phyloP scores from a whole-genome alignment of 768 basidiomycete genomes.

The Mycena albidolilacea region DNA sequence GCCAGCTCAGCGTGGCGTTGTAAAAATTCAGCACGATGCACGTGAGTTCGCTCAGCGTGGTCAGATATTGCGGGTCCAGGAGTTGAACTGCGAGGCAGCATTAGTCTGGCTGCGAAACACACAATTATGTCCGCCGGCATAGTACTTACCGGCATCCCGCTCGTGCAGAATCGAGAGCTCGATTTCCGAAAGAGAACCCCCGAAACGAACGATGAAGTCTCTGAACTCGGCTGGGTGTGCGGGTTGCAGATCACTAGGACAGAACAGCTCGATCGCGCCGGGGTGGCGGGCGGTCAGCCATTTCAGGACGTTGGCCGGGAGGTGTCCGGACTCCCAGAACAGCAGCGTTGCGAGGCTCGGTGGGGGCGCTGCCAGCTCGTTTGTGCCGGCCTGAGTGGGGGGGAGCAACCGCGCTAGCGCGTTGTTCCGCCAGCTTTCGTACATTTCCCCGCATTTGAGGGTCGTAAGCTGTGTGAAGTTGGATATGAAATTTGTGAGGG shows the following conservation, averaged over 20 bases:
- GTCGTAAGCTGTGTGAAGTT: no score
- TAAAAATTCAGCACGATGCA: background rate
- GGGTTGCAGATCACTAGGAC: background rate
- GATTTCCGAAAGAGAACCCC: background rate
- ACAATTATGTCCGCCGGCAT: background rate
- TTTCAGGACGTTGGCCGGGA: background rate
- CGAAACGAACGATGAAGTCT: background rate
- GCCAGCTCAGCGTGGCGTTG: background rate
- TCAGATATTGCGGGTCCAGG: background rate
- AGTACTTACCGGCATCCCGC: no score
- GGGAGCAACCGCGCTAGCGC: no score
- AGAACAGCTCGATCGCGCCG: background rate
- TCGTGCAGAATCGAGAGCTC: background rate
- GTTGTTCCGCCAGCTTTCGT: no score
- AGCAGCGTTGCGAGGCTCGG: no score
- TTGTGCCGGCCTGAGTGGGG: no score
- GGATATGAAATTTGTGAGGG: no score
- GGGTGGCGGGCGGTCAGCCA: background rate
- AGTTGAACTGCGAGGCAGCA: background rate
- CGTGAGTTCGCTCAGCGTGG: background rate
- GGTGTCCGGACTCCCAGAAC: background rate
- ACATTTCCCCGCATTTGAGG: no score
- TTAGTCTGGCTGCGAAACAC: background rate
- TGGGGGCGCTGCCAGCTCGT: no score
- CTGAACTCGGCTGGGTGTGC: background rate